Evolutionary conservation across 768 basidiomycete genomes (phyloP).

Genomic region (Cystobasidium ongulense): DNA sequence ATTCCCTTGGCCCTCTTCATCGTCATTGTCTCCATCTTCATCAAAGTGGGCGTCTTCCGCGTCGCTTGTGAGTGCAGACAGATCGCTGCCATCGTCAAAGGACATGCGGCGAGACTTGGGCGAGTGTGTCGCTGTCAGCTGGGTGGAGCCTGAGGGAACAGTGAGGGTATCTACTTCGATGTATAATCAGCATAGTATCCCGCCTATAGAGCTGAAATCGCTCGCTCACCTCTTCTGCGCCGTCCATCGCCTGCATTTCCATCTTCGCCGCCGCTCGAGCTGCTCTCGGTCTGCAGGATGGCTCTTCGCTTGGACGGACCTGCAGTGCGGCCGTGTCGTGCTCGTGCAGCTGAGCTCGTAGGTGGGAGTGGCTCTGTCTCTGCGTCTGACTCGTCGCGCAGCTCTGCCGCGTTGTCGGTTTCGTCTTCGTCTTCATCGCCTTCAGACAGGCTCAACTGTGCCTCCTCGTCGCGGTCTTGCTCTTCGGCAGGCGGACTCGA

Average conservation of each 20-base stretch:
- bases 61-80: background rate
- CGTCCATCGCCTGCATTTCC: background rate
- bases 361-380: slow-evolving; percentile 12
- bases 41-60: background rate
- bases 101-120: background rate
- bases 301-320: background rate
- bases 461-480: background rate
- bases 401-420: background rate
- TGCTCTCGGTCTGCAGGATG: slow-evolving; percentile 5
- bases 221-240: background rate
- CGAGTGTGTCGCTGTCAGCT: background rate
- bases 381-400: slow-evolving; percentile 3
- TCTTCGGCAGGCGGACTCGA: background rate
- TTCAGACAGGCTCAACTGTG: background rate
- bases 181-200: background rate
- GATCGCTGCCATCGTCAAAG: slow-evolving; percentile 5
- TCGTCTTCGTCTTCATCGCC: background rate
- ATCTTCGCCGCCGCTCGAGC: slow-evolving; percentile 2
- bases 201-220: background rate
- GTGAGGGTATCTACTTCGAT: background rate
- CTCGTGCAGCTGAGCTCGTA: slow-evolving; percentile 3
- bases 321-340: background rate
- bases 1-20: background rate
- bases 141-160: background rate
- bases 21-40: background rate